phyloP scores from a whole-genome alignment of 768 basidiomycete genomes.

The Lactarius hatsudake region DNA sequence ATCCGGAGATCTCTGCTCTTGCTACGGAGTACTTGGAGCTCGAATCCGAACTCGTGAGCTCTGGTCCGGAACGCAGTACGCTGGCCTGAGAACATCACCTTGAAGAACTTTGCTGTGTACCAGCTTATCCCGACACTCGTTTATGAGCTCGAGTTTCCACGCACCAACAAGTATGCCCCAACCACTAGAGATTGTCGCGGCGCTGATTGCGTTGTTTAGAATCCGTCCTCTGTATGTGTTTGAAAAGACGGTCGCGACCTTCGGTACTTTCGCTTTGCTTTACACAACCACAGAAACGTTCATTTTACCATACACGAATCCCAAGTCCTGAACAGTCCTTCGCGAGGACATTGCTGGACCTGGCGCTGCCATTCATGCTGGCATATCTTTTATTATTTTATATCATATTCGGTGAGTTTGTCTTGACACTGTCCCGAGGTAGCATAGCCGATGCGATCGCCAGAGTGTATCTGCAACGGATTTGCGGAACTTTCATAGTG shows the following conservation, averaged over 20 bases:
- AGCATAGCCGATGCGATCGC: slow-evolving; percentile 16
- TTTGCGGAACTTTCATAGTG: slow-evolving; percentile 92
- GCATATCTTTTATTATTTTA: slow-evolving; percentile 85
- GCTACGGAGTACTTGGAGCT: slow-evolving; percentile 78
- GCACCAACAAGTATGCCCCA: slow-evolving; percentile 70
- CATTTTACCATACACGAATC: slow-evolving; percentile 78
- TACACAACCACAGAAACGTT: slow-evolving; percentile 92
- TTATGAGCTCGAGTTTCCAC: slow-evolving; percentile 94
- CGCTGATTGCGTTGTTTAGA: slow-evolving; percentile 31
- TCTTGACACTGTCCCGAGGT: not conserved
- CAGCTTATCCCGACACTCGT: slow-evolving; percentile 89
- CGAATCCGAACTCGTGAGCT: slow-evolving; percentile 69
- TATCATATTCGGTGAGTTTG: slow-evolving; percentile 70
- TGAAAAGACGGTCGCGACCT: slow-evolving; percentile 76
- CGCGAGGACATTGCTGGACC: slow-evolving; percentile 72
- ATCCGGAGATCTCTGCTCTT: slow-evolving; percentile 57
- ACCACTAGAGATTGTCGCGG: not conserved
- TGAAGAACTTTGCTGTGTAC: slow-evolving; percentile 80
- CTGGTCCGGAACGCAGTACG: slow-evolving; percentile 62
- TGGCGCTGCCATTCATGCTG: slow-evolving; percentile 92
- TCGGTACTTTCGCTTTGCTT: slow-evolving; percentile 94
- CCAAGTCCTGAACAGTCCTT: slow-evolving; percentile 70
- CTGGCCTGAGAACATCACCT: slow-evolving; percentile 85
- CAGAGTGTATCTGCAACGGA: slow-evolving; percentile 94
- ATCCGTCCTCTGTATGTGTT: slow-evolving; percentile 77